Evolutionary conservation across 768 basidiomycete species (phyloP).

Genomic region (Xerocomellus amylosporus): DNA sequence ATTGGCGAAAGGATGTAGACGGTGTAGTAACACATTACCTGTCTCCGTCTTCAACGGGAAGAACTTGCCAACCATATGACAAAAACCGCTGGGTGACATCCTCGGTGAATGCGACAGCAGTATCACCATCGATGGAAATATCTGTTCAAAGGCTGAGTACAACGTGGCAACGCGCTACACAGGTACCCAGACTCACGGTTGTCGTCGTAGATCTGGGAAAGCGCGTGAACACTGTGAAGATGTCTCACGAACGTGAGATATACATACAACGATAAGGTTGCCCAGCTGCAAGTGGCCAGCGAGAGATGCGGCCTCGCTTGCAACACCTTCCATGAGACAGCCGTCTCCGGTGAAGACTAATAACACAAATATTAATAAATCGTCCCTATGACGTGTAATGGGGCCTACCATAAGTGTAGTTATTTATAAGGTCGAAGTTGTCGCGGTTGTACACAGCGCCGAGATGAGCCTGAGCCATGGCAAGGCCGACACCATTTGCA

Average conservation of each 20-base stretch:
- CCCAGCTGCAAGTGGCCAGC: conserved; percentile 93
- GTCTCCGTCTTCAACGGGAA: conserved; percentile 79
- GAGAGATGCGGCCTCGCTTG: conserved; percentile 88
- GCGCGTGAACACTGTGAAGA: conserved; percentile 16
- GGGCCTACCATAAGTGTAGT: conserved; percentile 80
- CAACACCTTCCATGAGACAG: conserved; percentile 95
- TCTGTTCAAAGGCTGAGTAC: conserved; percentile 43
- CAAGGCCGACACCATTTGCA: conserved; percentile 89
- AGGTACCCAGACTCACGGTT: conserved; percentile 61
- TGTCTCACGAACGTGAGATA: conserved; percentile 12
- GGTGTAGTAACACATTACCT: conserved; percentile 40
- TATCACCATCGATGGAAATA: conserved; percentile 96
- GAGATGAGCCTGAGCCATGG: conserved; percentile 89
- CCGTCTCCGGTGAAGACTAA: conserved; percentile 91
- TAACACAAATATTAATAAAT: conserved; percentile 4
- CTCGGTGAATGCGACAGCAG: conserved; percentile 90
- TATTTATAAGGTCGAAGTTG: conserved; percentile 75
- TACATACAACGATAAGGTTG: conserved; percentile 83
- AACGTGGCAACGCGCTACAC: conserved; percentile 1
- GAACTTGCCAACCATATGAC: conserved; percentile 92
- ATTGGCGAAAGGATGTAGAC: conserved; percentile 9
- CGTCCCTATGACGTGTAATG: neutral
- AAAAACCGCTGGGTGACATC: conserved; percentile 86
- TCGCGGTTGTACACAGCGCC: conserved; percentile 89
- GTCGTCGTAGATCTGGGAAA: conserved; percentile 81